Evolutionary conservation across 1,284 basidiomycete genomes (phyloP).

Genomic region (Bondarzewia mesenterica): DNA sequence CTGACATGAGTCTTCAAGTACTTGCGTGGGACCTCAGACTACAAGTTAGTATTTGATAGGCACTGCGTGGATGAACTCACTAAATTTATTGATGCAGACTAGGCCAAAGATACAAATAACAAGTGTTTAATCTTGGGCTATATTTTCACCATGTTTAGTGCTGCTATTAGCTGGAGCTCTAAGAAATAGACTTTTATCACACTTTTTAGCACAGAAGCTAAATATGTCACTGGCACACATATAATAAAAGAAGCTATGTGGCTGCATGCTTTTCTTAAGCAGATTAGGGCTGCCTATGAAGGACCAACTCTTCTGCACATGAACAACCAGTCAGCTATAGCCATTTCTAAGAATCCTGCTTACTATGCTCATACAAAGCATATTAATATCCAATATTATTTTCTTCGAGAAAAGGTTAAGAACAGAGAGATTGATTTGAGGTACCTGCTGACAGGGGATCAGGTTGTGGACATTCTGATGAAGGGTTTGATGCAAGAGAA

Average conservation of each 20-base stretch:
- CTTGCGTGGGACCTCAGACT: slow-evolving; percentile 27
- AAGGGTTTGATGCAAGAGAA: not conserved
- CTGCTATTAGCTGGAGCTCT: slow-evolving; percentile 21
- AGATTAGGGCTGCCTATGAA: slow-evolving; percentile 5
- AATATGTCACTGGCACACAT: too few species aligned
- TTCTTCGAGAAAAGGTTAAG: not conserved
- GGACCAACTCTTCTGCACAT: not conserved
- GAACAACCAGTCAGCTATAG: not conserved
- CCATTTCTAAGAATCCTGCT: not conserved
- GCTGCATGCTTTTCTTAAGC: slow-evolving; percentile 12
- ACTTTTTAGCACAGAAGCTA: slow-evolving; percentile 22
- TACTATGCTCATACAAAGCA: not conserved
- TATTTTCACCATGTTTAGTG: slow-evolving; percentile 6
- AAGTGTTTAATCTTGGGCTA: slow-evolving; percentile 4
- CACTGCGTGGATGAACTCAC: too few species aligned
- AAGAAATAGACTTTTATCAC: slow-evolving; percentile 20
- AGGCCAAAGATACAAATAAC: not conserved
- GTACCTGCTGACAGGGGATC: not conserved
- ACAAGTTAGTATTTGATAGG: not conserved
- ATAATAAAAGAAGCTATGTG: slow-evolving; percentile 13
- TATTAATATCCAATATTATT: not conserved
- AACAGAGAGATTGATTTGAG: not conserved
- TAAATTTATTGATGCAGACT: not conserved
- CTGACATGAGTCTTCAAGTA: slow-evolving; percentile 32
- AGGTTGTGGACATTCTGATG: not conserved